Evolutionary conservation across 1,139 yeast genomes (phyloP).

Genomic region (Yamadazyma membranifaciens): DNA sequence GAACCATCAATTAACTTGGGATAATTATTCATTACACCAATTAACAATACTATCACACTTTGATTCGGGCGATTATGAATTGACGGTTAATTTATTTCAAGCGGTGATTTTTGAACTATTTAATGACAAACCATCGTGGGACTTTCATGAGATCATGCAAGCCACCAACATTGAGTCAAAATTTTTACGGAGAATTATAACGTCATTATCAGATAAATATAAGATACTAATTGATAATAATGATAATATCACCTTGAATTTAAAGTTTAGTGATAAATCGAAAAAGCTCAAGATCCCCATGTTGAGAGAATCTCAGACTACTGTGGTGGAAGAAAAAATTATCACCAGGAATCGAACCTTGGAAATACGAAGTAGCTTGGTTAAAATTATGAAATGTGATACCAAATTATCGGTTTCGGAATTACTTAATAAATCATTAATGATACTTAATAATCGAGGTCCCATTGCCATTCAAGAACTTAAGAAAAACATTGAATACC

Average conservation of each 20-base stretch:
- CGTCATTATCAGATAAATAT: slow-evolving; percentile 32
- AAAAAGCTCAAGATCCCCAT: slow-evolving; percentile 32
- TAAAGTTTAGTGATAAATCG: slow-evolving; percentile 28
- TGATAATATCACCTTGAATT: slow-evolving; percentile 22
- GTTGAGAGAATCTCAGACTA: slow-evolving; percentile 18
- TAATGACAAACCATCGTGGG: slow-evolving; percentile 20
- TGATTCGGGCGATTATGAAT: slow-evolving; percentile 30
- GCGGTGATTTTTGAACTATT: slow-evolving; percentile 34
- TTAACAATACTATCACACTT: slow-evolving; percentile 29
- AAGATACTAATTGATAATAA: slow-evolving; percentile 21
- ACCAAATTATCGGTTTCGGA: slow-evolving; percentile 21
- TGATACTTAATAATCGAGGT: slow-evolving; percentile 21
- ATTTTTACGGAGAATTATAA: slow-evolving; percentile 26
- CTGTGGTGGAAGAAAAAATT: slow-evolving; percentile 9
- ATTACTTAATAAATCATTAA: slow-evolving; percentile 26
- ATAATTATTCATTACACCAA: slow-evolving; percentile 35
- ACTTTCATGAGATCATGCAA: slow-evolving; percentile 19
- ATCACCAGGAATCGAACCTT: slow-evolving; percentile 24
- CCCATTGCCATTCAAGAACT: slow-evolving; percentile 30
- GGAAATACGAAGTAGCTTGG: slow-evolving; percentile 29
- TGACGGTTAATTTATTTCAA: slow-evolving; percentile 37
- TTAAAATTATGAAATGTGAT: slow-evolving; percentile 33
- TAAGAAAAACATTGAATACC: slow-evolving; percentile 31
- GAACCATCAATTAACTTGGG: slow-evolving; percentile 29
- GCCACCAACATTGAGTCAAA: slow-evolving; percentile 26